Base-by-base conservation (phyloP, 2,329 filamentous ascomycete species). In the Diaporthe sp. region DNA sequence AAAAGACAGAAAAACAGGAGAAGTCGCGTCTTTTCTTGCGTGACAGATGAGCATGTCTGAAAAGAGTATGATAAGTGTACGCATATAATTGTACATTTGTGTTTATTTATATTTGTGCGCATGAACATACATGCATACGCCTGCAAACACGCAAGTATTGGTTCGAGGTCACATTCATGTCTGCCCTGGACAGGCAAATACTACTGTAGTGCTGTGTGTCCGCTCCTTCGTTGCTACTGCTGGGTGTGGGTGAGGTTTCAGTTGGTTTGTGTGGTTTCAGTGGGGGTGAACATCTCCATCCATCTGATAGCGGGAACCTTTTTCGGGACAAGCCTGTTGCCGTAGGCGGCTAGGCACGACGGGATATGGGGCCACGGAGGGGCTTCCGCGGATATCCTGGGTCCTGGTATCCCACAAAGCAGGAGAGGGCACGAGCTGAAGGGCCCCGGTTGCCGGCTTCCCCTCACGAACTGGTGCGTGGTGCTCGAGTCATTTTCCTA, bases 401-500 rank as follows among this genome's bases (percentile, higher is more conserved):
- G 12, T 31, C 42, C 61, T 34, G 61, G 25, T n/a, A 46, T 31
- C 42, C 25, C 61, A 46, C 61, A 65, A 19, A 46, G 61, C 61
- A 65, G 57, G 10, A 37, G 34, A 37, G 17, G 25, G 42, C 34
- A 49, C 9, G 60, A 44, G 61, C 42, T 46, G 42, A 65, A 9
- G 44, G 46, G 46, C 22, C 46, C 46, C 39, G 46, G 19, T 13
- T 28, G 22, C 65, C 65, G 49, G 49, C n/a, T 55, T 42, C 65
- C 65, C 46, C 65, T 70, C 65, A 70, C 65, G 65, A 55, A 55
- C 65, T 42, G 34, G 31, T 70, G 65, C 19, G 15, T 55, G n/a
- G 65, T 70, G 49, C 65, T 70, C 65, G 65, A 70, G 65, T 70
- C 65, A 70, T 70, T 70, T 42, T 42, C 65, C 65, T 70, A 70